A percentile compares a stretch with the other conserved stretches of the same genome.
These are phyloP conservation scores for Amauroascus verrucosus DNA, from an alignment of 2,329 filamentous ascomycete genomes.

Conservation along the genomic window DNA sequence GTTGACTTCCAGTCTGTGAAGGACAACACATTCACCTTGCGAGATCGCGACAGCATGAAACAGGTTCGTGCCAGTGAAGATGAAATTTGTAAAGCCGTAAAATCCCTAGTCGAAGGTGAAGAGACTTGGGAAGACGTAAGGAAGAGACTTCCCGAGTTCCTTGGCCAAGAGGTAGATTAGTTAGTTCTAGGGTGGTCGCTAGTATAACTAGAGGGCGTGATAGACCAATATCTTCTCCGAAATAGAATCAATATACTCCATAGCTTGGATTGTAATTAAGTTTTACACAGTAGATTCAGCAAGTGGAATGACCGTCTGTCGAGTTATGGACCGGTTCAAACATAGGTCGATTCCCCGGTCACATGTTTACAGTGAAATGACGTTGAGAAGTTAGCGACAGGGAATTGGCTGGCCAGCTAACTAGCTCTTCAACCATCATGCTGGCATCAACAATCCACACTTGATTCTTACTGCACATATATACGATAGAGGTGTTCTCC, in stretches of 20 bases:
- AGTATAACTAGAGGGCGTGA: no score
- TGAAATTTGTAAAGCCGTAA: conserved; percentile 66
- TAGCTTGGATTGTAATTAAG: not conserved
- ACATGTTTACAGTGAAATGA: not conserved
- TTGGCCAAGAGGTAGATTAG: conserved; percentile 56
- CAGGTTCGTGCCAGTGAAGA: conserved; percentile 79
- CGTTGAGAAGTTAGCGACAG: no score
- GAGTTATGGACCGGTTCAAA: no score
- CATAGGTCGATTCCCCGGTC: no score
- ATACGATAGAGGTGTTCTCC: not conserved
- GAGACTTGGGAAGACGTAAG: conserved; percentile 62
- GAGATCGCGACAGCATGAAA: conserved; percentile 81
- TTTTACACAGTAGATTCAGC: not conserved
- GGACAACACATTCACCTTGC: conserved; percentile 73
- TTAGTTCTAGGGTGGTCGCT: no score
- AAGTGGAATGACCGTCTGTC: not conserved
- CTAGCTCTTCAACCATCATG: not conserved
- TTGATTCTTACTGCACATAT: no score
- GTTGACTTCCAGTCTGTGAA: conserved; percentile 92
- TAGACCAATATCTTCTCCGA: not conserved
- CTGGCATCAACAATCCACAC: conserved; percentile 5
- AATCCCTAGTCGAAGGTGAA: conserved; percentile 51
- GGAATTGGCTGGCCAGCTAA: not conserved
- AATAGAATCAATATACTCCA: not conserved
- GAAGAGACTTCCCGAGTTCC: conserved; percentile 71